Conservation (phyloP, 1,139 yeast species). For the Diutina sp. region DNA sequence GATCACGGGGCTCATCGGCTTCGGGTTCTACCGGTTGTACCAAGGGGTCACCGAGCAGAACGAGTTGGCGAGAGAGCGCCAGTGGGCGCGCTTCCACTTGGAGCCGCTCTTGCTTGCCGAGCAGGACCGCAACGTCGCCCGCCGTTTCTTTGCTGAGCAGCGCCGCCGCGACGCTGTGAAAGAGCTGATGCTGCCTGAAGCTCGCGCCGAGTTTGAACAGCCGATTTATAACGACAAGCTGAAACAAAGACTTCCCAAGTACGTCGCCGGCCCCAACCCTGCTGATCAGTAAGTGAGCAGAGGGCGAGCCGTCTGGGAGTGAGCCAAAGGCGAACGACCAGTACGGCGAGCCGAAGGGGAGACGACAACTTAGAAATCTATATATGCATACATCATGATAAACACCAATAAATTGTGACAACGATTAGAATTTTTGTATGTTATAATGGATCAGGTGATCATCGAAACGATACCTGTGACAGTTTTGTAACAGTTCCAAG, state of each 20-base stretch:
- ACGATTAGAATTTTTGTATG: too few relatives aligned
- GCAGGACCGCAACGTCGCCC: slow-evolving; percentile 65
- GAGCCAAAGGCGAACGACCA: too few relatives aligned
- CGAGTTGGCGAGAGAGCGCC: slow-evolving; percentile 65
- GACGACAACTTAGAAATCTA: too few relatives aligned
- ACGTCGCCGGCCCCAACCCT: slow-evolving; percentile 29
- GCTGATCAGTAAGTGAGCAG: slow-evolving; percentile 6
- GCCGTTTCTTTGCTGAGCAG: slow-evolving; percentile 57
- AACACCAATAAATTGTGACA: too few relatives aligned
- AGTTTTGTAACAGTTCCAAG: too few relatives aligned
- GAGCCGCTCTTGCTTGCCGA: slow-evolving; percentile 74
- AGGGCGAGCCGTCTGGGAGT: too few relatives aligned
- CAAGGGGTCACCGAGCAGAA: slow-evolving; percentile 66
- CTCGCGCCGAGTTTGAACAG: slow-evolving; percentile 27
- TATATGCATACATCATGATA: too few relatives aligned
- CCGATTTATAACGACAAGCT: slow-evolving; percentile 33
- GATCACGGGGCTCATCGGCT: slow-evolving; percentile 48
- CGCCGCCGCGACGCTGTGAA: slow-evolving; percentile 50
- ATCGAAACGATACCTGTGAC: too few relatives aligned
- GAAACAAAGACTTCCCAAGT: slow-evolving; percentile 33
- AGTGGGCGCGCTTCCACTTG: slow-evolving; percentile 66
- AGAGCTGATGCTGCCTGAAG: slow-evolving; percentile 29
- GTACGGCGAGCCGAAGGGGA: too few relatives aligned
- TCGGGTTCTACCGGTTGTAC: slow-evolving; percentile 59
- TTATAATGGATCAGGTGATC: too few relatives aligned